Evolutionary conservation across 2,329 filamentous ascomycete genomes (phyloP), one percentile per base, ranked within the genome.

Genomic region (Truncatella angustata): DNA sequence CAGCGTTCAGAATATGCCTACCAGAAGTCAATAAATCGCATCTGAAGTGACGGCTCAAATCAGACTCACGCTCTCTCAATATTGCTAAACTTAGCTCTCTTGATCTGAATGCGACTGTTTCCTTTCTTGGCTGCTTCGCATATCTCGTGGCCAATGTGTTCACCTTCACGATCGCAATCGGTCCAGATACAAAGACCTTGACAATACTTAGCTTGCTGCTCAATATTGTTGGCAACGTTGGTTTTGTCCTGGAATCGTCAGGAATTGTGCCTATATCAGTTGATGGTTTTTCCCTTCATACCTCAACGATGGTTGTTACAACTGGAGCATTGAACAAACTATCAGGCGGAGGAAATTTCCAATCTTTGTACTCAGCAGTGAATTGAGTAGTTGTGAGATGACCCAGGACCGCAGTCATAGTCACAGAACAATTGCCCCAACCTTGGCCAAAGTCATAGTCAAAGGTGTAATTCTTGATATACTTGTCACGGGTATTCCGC

Each of bases 101-200:
- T 94, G 52, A 97, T 82, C 55, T 91, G 79, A 37, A 99, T 85
- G 1, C 76, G 75, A 9, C 78, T 70, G 57, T 97, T 97, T 9
- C 82, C 86, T 63, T 85, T 84, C 43, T 78, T 75, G 4, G 94
- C 94, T 53, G 93, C 87, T 49, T 88, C 82, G 40, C 91, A 86
- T 55, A 99, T 93, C 68, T 99, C 93, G 35, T 88, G 81, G 5
- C 94, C 94, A 60, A 99, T 99, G 66, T 97, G 89, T 69, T 99
- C 94, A 32, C 94, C 94, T 77, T 99, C 94, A 51, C 92, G 85
- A 76, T 99, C 94, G 70, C 94, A 97, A 78, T 99, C 94, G 1
- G 94, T 99, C 94, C 94, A 99, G 61, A 99, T 97, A 69, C 95
- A 93, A 28, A 99, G 77, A 11, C 86, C 84, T 51, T 79, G 81